Evolutionary conservation across 805 yeast genomes (phyloP).

Genomic region (Naumovozyma baii): DNA sequence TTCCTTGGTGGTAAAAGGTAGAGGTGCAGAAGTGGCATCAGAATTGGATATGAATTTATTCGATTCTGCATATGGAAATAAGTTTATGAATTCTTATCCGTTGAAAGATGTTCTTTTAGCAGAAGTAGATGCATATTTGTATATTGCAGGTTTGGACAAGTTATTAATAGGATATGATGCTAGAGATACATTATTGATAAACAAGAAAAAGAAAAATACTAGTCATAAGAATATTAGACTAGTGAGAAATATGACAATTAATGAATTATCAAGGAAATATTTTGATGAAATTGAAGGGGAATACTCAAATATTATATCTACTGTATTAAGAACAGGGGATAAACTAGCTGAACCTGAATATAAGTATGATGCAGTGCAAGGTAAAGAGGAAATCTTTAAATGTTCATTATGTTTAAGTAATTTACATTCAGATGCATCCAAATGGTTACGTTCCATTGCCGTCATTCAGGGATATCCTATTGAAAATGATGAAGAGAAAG

Average conservation of each 20-base stretch:
- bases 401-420: conserved; percentile 52
- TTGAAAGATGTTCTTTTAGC: conserved; percentile 62
- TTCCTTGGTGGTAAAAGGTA: conserved; percentile 72
- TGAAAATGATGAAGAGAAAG: conserved; percentile 34
- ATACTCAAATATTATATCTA: conserved; percentile 82
- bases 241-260: conserved; percentile 66
- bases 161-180: conserved; percentile 21
- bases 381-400: conserved; percentile 7
- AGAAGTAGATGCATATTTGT: conserved; percentile 51
- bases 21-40: conserved; percentile 60
- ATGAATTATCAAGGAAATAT: conserved; percentile 67
- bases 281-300: conserved; percentile 62
- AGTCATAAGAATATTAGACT: conserved; percentile 12
- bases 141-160: conserved; percentile 28
- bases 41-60: conserved; percentile 35
- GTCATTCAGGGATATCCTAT: conserved; percentile 47
- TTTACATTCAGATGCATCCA: conserved; percentile 47
- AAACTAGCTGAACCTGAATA: conserved; percentile 48
- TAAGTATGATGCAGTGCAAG: conserved; percentile 1
- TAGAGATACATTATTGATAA: conserved; percentile 15
- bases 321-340: conserved; percentile 83
- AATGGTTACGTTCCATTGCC: conserved; percentile 64
- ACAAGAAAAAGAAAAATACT: conserved; percentile 30
- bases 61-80: conserved; percentile 17
- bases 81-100: conserved; percentile 51